phyloP scores from a whole-genome alignment of 2,329 filamentous ascomycete species.

The Botrytis porri region DNA sequence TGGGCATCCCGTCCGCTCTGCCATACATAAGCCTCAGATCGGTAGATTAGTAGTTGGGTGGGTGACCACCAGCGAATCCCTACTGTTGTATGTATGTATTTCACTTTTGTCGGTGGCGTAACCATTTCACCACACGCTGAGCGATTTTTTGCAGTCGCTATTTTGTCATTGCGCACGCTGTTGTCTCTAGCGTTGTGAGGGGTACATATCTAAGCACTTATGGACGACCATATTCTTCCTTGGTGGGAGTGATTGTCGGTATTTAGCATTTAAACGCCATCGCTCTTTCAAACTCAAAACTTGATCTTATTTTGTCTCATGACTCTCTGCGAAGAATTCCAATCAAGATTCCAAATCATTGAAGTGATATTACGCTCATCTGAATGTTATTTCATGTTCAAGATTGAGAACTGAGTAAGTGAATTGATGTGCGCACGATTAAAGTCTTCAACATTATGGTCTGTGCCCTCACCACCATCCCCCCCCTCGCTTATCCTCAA shows the following conservation, averaged over 20 bases:
- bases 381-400: not conserved
- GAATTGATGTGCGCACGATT: not conserved
- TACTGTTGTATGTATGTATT: not conserved
- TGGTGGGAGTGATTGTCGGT: not conserved
- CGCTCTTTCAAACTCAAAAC: not conserved
- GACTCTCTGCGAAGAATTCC: not conserved
- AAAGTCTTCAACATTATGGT: not conserved
- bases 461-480: not conserved
- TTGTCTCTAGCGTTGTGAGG: not conserved
- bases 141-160: not conserved
- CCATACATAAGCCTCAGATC: constrained; percentile 8
- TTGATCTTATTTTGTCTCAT: not conserved
- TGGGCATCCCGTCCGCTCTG: constrained; percentile 13
- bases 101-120: not conserved
- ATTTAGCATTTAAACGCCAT: not conserved
- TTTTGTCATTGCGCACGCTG: not conserved
- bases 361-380: not conserved
- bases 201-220: not conserved
- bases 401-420: not conserved
- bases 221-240: too few species aligned
- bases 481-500: constrained; percentile 6
- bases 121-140: not conserved
- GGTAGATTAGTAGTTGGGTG: constrained; percentile 12
- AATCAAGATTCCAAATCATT: not conserved
- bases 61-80: constrained; percentile 11